Base-by-base conservation (phyloP, 352 stramenopile species). In the Phytophthora citrophthora region DNA sequence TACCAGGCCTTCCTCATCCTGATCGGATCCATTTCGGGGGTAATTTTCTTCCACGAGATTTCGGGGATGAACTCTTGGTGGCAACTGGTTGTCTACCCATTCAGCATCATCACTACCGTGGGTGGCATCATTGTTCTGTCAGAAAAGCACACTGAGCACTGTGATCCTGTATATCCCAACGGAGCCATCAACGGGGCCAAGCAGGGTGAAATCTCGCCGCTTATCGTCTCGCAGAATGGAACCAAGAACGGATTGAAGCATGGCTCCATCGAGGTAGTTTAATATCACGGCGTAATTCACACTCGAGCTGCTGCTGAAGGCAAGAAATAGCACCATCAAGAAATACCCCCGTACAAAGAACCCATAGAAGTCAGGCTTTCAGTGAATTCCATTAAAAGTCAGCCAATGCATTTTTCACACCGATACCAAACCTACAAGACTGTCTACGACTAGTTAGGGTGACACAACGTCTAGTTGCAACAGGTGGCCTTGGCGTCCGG, bases 11-110 rank as follows among this genome's bases (percentile, higher is more conserved):
- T 93, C 60, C 66, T 95, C 36, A 95, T 95, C 47, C 60, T 94
- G 51, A 92, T 92, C 68, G 82, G 87, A 47, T 94, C 87, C 49
- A 74, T 95, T 62, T 93, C 83, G 3, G 87, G 87, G 5, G 86
- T 95, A 40, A 90, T 95, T 51, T 95, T 95, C 65, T 95, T 95
- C 74, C 83, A 93, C 57, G 87, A 95, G 76, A 92, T 86, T 57
- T 67, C 79, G 2, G 87, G 81, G 46, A 95, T 95, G 82, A 84
- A 81, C 47, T 73, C 80, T 43, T 95, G 83, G 84, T 95, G 86
- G 86, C 86, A 95, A 64, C 65, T 78, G 39, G 60, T 81, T 40
- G 44, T 95, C 46, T 95, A 95, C 58, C 86, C 86, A 2, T 49
- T 89, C 34, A 91, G 81, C 57, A 93, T 95, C 62, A 59, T 83